Percentiles rank a stretch among this genome's conserved stretches.
phyloP scores from a whole-genome alignment of 108 stramenopile species.

The Discostella pseudostelligera region DNA sequence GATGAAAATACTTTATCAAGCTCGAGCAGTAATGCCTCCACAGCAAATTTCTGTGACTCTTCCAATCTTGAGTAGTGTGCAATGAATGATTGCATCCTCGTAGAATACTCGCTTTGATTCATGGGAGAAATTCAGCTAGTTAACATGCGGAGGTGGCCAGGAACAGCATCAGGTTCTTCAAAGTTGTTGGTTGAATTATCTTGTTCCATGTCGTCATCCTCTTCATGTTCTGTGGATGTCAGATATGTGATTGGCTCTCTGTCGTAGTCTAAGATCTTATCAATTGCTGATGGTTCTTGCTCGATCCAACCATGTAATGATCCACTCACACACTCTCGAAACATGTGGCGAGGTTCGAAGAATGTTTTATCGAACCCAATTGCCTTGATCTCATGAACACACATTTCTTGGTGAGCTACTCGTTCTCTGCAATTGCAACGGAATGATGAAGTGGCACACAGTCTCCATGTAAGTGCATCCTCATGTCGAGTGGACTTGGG shows the following conservation, averaged over 20 bases:
- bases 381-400: neutral
- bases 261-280: neutral
- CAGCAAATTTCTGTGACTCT: too few relatives aligned
- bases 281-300: neutral
- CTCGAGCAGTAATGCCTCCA: neutral
- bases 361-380: neutral
- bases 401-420: neutral
- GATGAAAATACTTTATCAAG: neutral
- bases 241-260: neutral
- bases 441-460: neutral
- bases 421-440: neutral
- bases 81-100: neutral
- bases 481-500: neutral
- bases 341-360: neutral
- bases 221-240: too few relatives aligned
- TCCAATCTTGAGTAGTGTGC: neutral
- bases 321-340: neutral
- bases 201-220: neutral
- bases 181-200: too few relatives aligned
- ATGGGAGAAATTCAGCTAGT: neutral
- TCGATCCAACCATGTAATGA: slow-evolving; percentile 1
- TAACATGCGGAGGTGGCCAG: neutral
- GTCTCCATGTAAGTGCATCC: neutral
- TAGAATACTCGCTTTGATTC: neutral
- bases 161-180: too few relatives aligned